These are phyloP conservation scores for Leccinum truebloodii DNA, from an alignment of 768 basidiomycete species.

Conservation along the genomic window DNA sequence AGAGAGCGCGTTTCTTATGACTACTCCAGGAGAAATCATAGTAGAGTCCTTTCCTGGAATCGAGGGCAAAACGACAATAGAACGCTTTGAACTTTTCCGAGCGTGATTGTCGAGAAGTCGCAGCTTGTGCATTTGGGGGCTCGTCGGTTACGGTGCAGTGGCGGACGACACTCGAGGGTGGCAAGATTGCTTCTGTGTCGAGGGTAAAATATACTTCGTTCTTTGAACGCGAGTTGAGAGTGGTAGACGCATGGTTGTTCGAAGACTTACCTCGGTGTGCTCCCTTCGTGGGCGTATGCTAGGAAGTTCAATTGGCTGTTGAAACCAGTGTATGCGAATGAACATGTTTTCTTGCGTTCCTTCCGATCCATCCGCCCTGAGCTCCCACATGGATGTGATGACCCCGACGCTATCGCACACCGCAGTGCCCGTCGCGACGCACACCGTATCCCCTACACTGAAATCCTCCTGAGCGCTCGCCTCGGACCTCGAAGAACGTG, in stretches of 20 bases:
- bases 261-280: slow-evolving; percentile 52
- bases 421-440: slow-evolving; percentile 48
- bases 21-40: slow-evolving; percentile 61
- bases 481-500: slow-evolving; percentile 12
- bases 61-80: slow-evolving; percentile 59
- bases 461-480: slow-evolving; percentile 36
- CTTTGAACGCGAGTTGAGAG: slow-evolving; percentile 36
- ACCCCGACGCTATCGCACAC: slow-evolving; percentile 64
- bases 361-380: slow-evolving; percentile 30
- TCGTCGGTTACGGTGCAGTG: slow-evolving; percentile 49
- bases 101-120: slow-evolving; percentile 16
- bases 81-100: slow-evolving; percentile 34
- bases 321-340: slow-evolving; percentile 74
- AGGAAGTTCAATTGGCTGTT: slow-evolving; percentile 64
- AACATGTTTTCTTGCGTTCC: slow-evolving; percentile 45
- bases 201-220: slow-evolving; percentile 77
- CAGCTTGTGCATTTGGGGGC: slow-evolving; percentile 16
- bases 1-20: slow-evolving; percentile 45
- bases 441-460: slow-evolving; percentile 65
- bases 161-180: slow-evolving; percentile 51
- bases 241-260: neutral
- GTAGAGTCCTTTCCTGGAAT: slow-evolving; percentile 59
- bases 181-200: slow-evolving; percentile 45
- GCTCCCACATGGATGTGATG: slow-evolving; percentile 70
- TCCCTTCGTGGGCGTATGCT: slow-evolving; percentile 59